A percentile compares a stretch with the other conserved stretches of the same genome.
Evolutionary conservation across 1,284 basidiomycete genomes (phyloP).

Genomic region (Rhodotorula sp.): DNA sequence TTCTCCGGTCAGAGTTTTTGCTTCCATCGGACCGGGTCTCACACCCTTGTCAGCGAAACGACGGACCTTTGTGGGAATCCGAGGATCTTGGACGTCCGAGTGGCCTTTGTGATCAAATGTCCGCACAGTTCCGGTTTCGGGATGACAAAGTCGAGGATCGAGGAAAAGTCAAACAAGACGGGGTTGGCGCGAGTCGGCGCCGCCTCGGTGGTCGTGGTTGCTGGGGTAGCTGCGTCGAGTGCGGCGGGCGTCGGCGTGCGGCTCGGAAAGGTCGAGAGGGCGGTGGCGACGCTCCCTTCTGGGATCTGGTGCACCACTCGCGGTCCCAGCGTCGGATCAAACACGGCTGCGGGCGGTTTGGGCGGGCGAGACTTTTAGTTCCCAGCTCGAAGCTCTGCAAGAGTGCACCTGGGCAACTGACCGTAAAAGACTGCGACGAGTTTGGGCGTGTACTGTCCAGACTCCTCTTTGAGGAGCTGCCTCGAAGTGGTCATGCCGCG

Average conservation of each 20-base stretch:
- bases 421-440: slow-evolving; percentile 31
- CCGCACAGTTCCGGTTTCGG: slow-evolving; percentile 84
- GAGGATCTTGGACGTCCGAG: slow-evolving; percentile 72
- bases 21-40: too few species aligned
- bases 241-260: slow-evolving; percentile 16
- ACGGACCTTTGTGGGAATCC: slow-evolving; percentile 73
- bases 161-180: slow-evolving; percentile 81
- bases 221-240: not conserved
- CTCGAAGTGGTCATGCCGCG: slow-evolving; percentile 2
- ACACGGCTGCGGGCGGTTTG: slow-evolving; percentile 80
- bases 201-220: not conserved
- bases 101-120: slow-evolving; percentile 69
- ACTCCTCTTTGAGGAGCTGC: slow-evolving; percentile 25
- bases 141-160: slow-evolving; percentile 91
- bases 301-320: slow-evolving; percentile 87
- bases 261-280: slow-evolving; percentile 32
- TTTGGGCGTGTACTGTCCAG: slow-evolving; percentile 21
- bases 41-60: not conserved
- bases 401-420: not conserved
- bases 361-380: too few species aligned
- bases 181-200: slow-evolving; percentile 24
- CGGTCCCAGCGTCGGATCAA: slow-evolving; percentile 76
- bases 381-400: not conserved
- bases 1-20: not conserved
- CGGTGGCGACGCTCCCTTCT: slow-evolving; percentile 66